These are phyloP conservation scores for Panaeolus cyanescens DNA, from an alignment of 768 basidiomycete species.

Conservation along the genomic window DNA sequence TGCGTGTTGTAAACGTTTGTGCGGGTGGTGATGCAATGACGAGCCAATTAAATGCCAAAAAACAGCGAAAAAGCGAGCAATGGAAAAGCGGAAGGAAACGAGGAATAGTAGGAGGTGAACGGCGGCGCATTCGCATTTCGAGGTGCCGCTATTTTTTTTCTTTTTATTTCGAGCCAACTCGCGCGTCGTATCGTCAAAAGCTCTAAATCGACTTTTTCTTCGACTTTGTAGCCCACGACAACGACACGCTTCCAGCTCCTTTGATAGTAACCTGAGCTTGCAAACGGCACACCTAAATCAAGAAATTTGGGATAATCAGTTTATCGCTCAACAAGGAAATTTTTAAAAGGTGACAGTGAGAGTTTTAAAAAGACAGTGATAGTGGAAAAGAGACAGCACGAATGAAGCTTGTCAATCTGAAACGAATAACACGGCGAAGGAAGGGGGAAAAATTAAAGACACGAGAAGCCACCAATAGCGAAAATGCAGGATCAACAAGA, in stretches of 20 bases:
- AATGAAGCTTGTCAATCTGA: neutral
- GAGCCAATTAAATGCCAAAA: conserved; percentile 1
- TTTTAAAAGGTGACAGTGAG: neutral
- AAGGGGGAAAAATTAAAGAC: neutral
- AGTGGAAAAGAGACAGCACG: neutral
- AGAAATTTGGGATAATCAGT: conserved; percentile 4
- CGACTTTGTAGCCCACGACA: conserved; percentile 34
- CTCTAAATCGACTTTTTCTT: neutral
- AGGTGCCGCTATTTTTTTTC: neutral
- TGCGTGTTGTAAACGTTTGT: no score
- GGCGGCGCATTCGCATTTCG: no score
- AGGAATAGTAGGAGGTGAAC: no score
- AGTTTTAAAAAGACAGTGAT: no score
- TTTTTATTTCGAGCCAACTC: no score
- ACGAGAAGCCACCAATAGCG: conserved; percentile 1
- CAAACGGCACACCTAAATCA: conserved; percentile 35
- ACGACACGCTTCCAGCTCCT: conserved; percentile 38
- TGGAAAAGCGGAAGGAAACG: neutral
- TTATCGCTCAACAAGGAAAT: neutral
- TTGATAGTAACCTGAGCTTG: conserved; percentile 40
- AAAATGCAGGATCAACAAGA: conserved; percentile 2
- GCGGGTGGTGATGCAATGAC: neutral
- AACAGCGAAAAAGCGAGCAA: neutral
- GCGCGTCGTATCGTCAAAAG: neutral
- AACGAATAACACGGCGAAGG: conserved; percentile 1